These are phyloP conservation scores for Boletus reticuloceps DNA, from an alignment of 768 basidiomycete species.

Conservation along the genomic window DNA sequence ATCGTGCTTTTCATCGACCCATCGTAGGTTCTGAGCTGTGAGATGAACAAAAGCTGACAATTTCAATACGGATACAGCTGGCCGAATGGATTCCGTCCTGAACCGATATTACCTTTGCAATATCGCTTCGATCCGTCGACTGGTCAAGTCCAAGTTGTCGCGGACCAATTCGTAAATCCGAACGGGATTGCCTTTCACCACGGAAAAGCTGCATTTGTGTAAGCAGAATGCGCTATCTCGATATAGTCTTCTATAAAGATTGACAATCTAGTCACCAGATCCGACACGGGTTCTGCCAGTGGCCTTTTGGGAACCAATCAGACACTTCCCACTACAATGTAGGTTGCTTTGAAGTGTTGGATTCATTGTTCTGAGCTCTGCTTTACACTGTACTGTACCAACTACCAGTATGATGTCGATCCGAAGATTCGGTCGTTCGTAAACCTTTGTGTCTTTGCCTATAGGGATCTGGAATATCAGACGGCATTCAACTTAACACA, in stretches of 20 bases:
- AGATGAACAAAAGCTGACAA: background rate
- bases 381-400: constrained; percentile 18
- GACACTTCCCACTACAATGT: constrained; percentile 70
- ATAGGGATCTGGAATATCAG: constrained; percentile 63
- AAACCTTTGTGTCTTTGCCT: constrained; percentile 68
- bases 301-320: constrained; percentile 51
- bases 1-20: constrained; percentile 77
- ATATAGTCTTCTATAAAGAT: background rate
- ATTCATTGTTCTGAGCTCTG: no score
- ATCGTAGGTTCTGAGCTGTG: constrained; percentile 41
- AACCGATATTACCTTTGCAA: constrained; percentile 66
- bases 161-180: constrained; percentile 69
- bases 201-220: constrained; percentile 67
- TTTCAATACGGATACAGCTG: constrained; percentile 46
- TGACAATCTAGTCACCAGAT: constrained; percentile 23
- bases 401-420: constrained; percentile 69
- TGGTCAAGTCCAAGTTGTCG: constrained; percentile 65
- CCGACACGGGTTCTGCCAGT: constrained; percentile 33
- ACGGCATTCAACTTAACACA: constrained; percentile 63
- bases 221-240: constrained; percentile 15
- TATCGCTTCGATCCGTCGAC: constrained; percentile 69
- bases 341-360: constrained; percentile 21
- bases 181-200: constrained; percentile 77
- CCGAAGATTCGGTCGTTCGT: constrained; percentile 47
- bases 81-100: constrained; percentile 61